Base-by-base conservation (phyloP, 805 yeast species). In the Kazachstania bromeliacearum region DNA sequence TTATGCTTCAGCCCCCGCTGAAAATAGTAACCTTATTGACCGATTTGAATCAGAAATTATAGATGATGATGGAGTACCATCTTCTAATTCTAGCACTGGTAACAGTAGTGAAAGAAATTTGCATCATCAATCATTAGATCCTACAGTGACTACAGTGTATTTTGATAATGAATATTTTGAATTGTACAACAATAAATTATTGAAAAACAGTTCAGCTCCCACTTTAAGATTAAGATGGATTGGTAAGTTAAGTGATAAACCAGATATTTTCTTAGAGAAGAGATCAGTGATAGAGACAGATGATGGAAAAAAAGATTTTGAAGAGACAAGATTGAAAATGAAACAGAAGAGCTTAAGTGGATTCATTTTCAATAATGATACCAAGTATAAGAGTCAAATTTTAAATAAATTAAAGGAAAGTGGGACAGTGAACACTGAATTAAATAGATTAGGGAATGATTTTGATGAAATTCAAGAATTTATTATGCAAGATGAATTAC, bases 201-300 rank as follows among this genome's bases (percentile, higher is more conserved):
- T 79, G 44, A 85, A 83, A 53, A 70, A 71, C 36, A 71, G 73
- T 43, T 68, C 73, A 6, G 72, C 82, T 1, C 81, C 94, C 2
- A 79, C 95, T 7, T 63, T 89, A 41, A 72, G 97, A 51, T 67
- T 89, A 46, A 75, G 89, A 57, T 89, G 97, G 97, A 73, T 85
- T 38, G 97, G 97, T 18, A 78, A 77, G 48, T 70, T 92, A 39
- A 59, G 62, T 39, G 81, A 81, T 40, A 79, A 79, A 48, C 83
- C 92, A 6, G 94, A 83, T 38, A 73, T 92, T 37, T 71, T 74
- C 37, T 58, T 89, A 45, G 98, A 89, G 61, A 79, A 83, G 66
- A 85, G 82, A 60, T 70, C 69, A 37, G 79, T 78, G 43, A 80
- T 80, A 50, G 70, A 70, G 39, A 55, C 64, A 25, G 29, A 40